phyloP scores from a whole-genome alignment of 2,329 filamentous ascomycete species.

The Drechmeria coniospora region DNA sequence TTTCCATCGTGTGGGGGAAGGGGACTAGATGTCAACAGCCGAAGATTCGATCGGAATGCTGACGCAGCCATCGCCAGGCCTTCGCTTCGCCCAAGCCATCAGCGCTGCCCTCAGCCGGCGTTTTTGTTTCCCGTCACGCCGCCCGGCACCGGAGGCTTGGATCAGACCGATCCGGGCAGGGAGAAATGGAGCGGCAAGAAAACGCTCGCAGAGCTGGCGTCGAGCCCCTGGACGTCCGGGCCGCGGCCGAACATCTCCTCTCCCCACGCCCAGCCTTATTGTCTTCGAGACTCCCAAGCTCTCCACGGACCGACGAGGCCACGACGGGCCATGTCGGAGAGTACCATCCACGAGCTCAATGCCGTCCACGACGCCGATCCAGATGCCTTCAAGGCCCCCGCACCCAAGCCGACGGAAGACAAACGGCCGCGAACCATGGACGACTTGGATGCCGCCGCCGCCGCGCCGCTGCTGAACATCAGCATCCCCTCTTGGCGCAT shows the following conservation, averaged over 20 bases:
- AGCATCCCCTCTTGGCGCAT: conserved; percentile 74
- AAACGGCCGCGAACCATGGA: conserved; percentile 47
- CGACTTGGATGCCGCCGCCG: conserved; percentile 26
- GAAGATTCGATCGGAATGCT: conserved; percentile 5
- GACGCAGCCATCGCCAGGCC: conserved; percentile 27
- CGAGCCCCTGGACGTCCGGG: conserved; percentile 28
- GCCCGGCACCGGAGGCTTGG: conserved; percentile 41
- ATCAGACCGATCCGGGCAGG: conserved; percentile 22
- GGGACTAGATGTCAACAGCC: background rate
- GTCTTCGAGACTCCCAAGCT: conserved; percentile 14
- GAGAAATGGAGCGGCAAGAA: conserved; percentile 4
- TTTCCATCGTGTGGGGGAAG: background rate
- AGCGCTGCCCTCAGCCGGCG: conserved; percentile 44
- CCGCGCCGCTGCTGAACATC: conserved; percentile 48
- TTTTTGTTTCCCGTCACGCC: conserved; percentile 47
- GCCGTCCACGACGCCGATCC: conserved; percentile 37
- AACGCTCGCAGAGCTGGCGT: conserved; percentile 10
- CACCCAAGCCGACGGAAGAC: conserved; percentile 52
- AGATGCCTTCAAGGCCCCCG: conserved; percentile 65
- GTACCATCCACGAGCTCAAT: conserved; percentile 53
- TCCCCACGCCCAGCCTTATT: conserved; percentile 17
- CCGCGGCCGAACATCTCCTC: conserved; percentile 24
- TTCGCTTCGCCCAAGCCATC: conserved; percentile 43
- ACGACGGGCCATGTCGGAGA: conserved; percentile 59
- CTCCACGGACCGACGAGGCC: conserved; percentile 20